Conservation (phyloP, 768 basidiomycete genomes). For the Chalciporus piperatus region DNA sequence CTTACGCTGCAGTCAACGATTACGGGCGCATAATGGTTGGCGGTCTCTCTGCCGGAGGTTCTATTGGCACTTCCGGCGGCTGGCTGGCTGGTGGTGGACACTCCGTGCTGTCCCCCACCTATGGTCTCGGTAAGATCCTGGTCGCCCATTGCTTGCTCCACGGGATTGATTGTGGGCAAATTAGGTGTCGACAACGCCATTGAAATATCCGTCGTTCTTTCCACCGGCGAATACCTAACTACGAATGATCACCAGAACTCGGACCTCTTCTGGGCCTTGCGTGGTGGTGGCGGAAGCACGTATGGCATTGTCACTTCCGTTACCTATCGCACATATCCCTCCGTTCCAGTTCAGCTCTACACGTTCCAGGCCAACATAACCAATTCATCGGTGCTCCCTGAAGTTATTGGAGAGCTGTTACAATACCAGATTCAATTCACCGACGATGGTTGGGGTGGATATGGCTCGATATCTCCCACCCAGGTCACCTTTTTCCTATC, state of each 20-base stretch:
- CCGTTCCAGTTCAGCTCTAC: conserved; percentile 31
- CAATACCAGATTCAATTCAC: conserved; percentile 35
- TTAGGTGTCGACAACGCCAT: conserved; percentile 47
- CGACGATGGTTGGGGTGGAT: conserved; percentile 47
- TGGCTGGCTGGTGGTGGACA: conserved; percentile 50
- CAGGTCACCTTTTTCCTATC: conserved; percentile 12
- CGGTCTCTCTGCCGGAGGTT: conserved; percentile 29
- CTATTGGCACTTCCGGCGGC: conserved; percentile 43
- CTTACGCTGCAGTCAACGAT: conserved; percentile 36
- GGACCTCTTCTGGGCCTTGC: conserved; percentile 54
- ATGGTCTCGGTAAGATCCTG: conserved; percentile 39
- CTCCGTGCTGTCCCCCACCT: conserved; percentile 36
- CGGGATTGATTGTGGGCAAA: neutral
- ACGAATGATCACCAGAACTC: conserved; percentile 40
- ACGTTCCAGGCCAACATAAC: conserved; percentile 31
- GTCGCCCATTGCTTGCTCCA: neutral
- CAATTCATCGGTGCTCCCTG: conserved; percentile 23
- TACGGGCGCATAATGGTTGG: conserved; percentile 42
- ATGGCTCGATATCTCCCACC: conserved; percentile 8
- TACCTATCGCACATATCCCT: conserved; percentile 43
- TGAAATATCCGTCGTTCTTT: conserved; percentile 43
- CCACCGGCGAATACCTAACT: conserved; percentile 38
- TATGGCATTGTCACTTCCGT: conserved; percentile 46
- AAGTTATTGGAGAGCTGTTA: conserved; percentile 34
- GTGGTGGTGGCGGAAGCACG: conserved; percentile 49